phyloP scores from a whole-genome alignment of 306 rosid genomes.

The Dryas drummondii region DNA sequence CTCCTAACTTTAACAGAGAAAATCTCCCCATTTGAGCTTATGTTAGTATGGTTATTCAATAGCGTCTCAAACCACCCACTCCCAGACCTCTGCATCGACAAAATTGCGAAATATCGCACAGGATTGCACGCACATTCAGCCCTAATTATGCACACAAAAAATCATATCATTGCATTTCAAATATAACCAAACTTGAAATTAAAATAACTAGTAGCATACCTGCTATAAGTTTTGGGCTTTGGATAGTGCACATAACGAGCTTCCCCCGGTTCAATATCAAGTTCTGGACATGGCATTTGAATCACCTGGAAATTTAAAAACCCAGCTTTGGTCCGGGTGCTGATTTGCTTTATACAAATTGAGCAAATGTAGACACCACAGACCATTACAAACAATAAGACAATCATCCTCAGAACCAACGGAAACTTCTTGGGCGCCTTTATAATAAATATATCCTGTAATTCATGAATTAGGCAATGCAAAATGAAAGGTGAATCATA shows the following conservation, averaged over 20 bases:
- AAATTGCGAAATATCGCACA: constrained; percentile 77
- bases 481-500: constrained; percentile 12
- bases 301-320: constrained; percentile 49
- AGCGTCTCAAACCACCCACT: constrained; percentile 99
- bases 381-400: constrained; percentile 74
- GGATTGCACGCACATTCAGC: constrained; percentile 89
- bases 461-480: constrained; percentile 23
- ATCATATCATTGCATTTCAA: constrained; percentile 28
- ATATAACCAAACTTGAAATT: constrained; percentile 23
- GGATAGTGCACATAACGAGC: constrained; percentile 80
- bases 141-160: constrained; percentile 44
- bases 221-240: constrained; percentile 72
- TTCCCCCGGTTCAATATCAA: constrained; percentile 65
- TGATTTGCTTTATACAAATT: constrained; percentile 81
- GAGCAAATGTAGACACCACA: constrained; percentile 92
- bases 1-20: constrained; percentile 89
- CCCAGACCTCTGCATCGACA: constrained; percentile 98
- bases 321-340: constrained; percentile 47
- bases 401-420: constrained; percentile 70
- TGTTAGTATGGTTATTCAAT: constrained; percentile 81
- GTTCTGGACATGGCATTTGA: constrained; percentile 68
- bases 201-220: constrained; percentile 48
- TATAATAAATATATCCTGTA: constrained; percentile 58
- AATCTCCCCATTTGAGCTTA: constrained; percentile 96
- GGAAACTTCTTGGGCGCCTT: constrained; percentile 78